Conservation (phyloP, 192 early-diverging fungal species). For the Backusella circina region DNA sequence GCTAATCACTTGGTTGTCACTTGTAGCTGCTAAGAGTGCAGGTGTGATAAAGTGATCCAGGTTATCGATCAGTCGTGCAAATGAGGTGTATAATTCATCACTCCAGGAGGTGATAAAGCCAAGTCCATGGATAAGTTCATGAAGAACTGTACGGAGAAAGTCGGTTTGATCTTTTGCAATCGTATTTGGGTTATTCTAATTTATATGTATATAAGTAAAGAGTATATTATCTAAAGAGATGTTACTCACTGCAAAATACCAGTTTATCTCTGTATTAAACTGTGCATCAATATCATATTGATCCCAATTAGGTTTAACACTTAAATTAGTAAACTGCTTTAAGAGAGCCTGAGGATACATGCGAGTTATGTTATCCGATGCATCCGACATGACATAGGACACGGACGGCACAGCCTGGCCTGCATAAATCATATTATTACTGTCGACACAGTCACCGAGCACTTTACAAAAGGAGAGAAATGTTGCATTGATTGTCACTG, state of each 20-base stretch:
- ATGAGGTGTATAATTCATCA: constrained; percentile 16
- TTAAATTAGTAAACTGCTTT: constrained; percentile 31
- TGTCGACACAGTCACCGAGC: constrained; percentile 1
- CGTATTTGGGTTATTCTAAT: constrained; percentile 11
- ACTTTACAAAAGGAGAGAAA: constrained; percentile 31
- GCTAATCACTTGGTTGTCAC: not conserved
- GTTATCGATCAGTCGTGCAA: constrained; percentile 14
- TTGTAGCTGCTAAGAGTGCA: constrained; percentile 7
- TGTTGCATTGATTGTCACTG: constrained; percentile 34
- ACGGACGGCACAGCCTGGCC: constrained; percentile 37
- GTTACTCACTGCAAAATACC: constrained; percentile 30
- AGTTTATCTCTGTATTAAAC: constrained; percentile 35
- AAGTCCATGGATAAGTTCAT: constrained; percentile 45
- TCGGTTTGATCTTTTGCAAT: constrained; percentile 30
- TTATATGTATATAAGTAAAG: too few relatives aligned
- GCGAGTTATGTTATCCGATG: constrained; percentile 23
- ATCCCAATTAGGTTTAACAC: constrained; percentile 14
- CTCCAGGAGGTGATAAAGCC: constrained; percentile 36
- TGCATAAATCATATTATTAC: constrained; percentile 1
- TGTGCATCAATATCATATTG: constrained; percentile 34
- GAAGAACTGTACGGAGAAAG: constrained; percentile 34
- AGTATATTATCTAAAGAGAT: too few relatives aligned
- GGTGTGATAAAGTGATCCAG: constrained; percentile 21
- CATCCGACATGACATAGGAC: constrained; percentile 27
- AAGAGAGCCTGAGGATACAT: constrained; percentile 42